A percentile compares a stretch with the other conserved stretches of the same genome.
These are phyloP conservation scores for Penicillium verrucosum DNA, from an alignment of 2,329 filamentous ascomycete genomes.

Conservation along the genomic window DNA sequence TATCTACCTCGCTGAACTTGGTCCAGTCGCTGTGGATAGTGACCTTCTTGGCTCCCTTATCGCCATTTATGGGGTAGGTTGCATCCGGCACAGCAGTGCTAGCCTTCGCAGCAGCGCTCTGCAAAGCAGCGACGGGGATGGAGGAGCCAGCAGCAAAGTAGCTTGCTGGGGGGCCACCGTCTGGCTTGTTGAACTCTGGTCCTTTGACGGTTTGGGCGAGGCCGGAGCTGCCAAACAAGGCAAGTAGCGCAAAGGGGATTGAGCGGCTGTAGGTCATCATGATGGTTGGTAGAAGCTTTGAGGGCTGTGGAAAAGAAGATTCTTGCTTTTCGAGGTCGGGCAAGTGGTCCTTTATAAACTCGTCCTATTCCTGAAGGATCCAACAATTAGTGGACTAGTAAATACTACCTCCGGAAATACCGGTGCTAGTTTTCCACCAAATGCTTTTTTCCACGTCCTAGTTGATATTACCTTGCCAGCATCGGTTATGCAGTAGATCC, in stretches of 20 bases:
- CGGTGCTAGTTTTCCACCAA: neutral
- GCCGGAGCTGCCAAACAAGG: conserved; percentile 1
- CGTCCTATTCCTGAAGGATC: neutral
- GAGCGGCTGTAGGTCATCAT: conserved; percentile 4
- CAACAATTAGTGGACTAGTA: neutral
- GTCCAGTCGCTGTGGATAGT: conserved; percentile 32
- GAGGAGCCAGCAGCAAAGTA: conserved; percentile 27
- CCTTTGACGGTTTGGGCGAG: conserved; percentile 20
- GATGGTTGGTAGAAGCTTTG: neutral
- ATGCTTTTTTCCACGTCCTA: neutral
- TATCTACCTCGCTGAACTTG: conserved; percentile 19
- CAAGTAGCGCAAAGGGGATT: conserved; percentile 1
- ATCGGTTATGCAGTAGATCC: neutral
- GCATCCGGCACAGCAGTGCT: conserved; percentile 22
- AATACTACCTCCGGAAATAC: neutral
- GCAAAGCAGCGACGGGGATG: conserved; percentile 24
- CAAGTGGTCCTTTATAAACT: neutral
- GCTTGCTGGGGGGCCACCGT: conserved; percentile 23
- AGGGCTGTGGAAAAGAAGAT: neutral
- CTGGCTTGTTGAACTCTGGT: conserved; percentile 21
- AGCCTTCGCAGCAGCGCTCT: conserved; percentile 24
- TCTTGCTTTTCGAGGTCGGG: neutral
- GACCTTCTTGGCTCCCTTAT: conserved; percentile 16
- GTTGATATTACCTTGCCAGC: neutral
- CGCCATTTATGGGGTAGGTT: conserved; percentile 25